A percentile compares a stretch with the other conserved stretches of the same genome.
phyloP scores from a whole-genome alignment of 371 early-diverging fungal species.

The Mucor plumbeus region DNA sequence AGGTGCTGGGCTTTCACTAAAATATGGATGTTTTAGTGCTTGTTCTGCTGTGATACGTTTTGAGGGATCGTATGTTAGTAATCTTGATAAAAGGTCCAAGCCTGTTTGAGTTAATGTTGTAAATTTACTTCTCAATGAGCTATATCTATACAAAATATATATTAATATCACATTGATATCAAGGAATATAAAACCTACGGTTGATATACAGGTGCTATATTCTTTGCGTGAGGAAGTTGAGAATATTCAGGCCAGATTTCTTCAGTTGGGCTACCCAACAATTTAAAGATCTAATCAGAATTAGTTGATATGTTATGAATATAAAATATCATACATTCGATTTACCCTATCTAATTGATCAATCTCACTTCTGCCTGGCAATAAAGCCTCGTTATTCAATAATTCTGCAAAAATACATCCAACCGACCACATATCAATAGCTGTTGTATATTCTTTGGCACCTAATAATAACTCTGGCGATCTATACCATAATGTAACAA shows the following conservation, averaged over 20 bases:
- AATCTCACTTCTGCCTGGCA: slow-evolving; percentile 81
- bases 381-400: slow-evolving; percentile 71
- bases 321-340: no score
- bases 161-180: no score
- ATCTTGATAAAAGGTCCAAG: slow-evolving; percentile 74
- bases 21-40: slow-evolving; percentile 85
- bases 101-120: slow-evolving; percentile 80
- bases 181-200: slow-evolving; percentile 22
- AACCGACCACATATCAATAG: slow-evolving; percentile 98
- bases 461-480: slow-evolving; percentile 99
- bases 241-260: slow-evolving; percentile 78
- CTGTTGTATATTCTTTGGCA: slow-evolving; percentile 87
- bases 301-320: neutral
- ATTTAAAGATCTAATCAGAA: slow-evolving; percentile 64
- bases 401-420: slow-evolving; percentile 96
- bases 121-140: slow-evolving; percentile 65
- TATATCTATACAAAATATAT: slow-evolving; percentile 27
- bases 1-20: slow-evolving; percentile 88
- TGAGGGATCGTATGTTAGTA: slow-evolving; percentile 91
- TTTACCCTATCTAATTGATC: slow-evolving; percentile 77
- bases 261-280: slow-evolving; percentile 75
- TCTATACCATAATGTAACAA: slow-evolving; percentile 96
- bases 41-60: slow-evolving; percentile 87
- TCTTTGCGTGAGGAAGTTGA: slow-evolving; percentile 72
- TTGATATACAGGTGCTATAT: slow-evolving; percentile 66